Base-by-base conservation (phyloP, 495 filamentous ascomycete species). In the Trichoderma asperelloides region DNA sequence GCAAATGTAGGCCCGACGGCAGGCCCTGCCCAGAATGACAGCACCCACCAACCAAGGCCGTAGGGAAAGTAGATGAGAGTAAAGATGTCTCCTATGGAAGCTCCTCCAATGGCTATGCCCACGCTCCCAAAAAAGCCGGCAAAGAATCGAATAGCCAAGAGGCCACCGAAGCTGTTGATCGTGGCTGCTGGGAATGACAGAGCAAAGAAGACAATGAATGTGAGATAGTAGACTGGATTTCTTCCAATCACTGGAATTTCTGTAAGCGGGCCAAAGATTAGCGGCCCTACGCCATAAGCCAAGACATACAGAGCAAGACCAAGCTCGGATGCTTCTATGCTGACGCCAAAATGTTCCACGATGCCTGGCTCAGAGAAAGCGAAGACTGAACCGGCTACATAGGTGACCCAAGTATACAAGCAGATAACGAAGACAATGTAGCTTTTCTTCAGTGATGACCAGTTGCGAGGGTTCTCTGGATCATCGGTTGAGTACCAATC, bases 101-200 rank as follows among this genome's bases (percentile, higher is more conserved):
- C 55, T 18, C 55, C 55, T 11, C 25, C 55, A 33, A 60, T 60
- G 1, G 55, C 55, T 30, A 60, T 60, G 2, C 55, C 55, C 27
- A 60, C 55, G 23, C 55, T 60, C 1, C 55, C 55, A 60, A 60
- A 60, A 25, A 60, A 60, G 55, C 55, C 55, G 11, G 55, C 55
- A 60, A 60, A 60, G 55, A 60, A 60, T 3, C 55, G 55, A 7
- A 60, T 18, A 15, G 55, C 55, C 11, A 60, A 60, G 11, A 60
- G 55, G 23, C 55, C 55, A 25, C 55, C 55, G 16, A 60, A 60
- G 25, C 55, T 60, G 55, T 60, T 60, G 9, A 60, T 60, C 3
- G 55, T 15, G n/a, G 55, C 55, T 30, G 55, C 55, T 15, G 55
- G 55, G 28, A 60, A 60, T 60, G 55, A 60, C 55, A 60, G n/a